phyloP scores from a whole-genome alignment of 1,284 basidiomycete genomes.

The Fomitiporia mediterranea region DNA sequence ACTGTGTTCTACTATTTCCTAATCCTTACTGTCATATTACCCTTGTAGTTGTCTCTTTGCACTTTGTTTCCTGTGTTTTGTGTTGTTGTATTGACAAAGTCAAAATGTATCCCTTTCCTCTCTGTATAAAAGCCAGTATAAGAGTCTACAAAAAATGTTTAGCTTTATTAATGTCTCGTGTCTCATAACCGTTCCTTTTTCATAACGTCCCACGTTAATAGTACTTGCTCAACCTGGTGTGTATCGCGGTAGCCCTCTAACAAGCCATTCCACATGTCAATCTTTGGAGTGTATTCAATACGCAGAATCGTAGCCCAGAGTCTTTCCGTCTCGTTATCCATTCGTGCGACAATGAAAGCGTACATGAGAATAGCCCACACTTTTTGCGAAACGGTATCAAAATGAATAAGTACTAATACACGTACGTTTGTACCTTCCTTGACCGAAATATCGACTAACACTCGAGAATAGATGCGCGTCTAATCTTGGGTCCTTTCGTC shows the following conservation, averaged over 20 bases:
- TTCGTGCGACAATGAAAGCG: slow-evolving; percentile 50
- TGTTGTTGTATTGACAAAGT: no score
- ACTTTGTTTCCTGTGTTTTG: no score
- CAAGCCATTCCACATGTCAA: slow-evolving; percentile 59
- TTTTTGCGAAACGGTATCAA: slow-evolving; percentile 48
- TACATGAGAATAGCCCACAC: slow-evolving; percentile 60
- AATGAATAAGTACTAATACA: not conserved
- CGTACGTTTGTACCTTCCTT: not conserved
- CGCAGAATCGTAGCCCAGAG: slow-evolving; percentile 61
- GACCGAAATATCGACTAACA: no score
- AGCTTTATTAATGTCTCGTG: no score
- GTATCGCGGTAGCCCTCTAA: slow-evolving; percentile 53
- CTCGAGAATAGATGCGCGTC: no score
- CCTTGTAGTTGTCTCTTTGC: no score
- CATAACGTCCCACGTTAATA: slow-evolving; percentile 60
- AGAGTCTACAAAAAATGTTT: no score
- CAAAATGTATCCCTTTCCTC: no score
- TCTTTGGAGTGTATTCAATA: slow-evolving; percentile 44
- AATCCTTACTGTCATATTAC: no score
- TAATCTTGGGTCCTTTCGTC: not conserved
- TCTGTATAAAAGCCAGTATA: no score
- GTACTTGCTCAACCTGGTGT: slow-evolving; percentile 42
- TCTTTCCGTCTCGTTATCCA: slow-evolving; percentile 49
- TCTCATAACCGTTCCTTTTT: no score
- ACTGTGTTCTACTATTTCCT: no score